A percentile compares a stretch with the other conserved stretches of the same genome.
These are phyloP conservation scores for Graphilbum sp. DNA, from an alignment of 2,329 filamentous ascomycete genomes.

Conservation along the genomic window DNA sequence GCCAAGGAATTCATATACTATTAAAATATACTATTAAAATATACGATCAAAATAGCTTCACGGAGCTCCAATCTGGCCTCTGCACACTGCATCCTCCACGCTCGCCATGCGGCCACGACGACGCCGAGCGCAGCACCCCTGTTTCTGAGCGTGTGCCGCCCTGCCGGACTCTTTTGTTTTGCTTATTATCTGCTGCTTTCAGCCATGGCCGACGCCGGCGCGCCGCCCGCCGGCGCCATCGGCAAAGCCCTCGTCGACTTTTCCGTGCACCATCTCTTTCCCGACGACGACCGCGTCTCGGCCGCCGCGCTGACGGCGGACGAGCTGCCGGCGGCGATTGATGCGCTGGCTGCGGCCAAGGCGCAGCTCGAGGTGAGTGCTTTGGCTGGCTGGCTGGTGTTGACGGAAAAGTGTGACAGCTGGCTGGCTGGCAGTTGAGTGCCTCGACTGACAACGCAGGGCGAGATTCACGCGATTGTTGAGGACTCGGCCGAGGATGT, in stretches of 20 bases:
- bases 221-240: slow-evolving; percentile 5
- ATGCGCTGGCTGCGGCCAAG: slow-evolving; percentile 25
- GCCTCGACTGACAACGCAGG: slow-evolving; percentile 20
- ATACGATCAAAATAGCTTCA: no score
- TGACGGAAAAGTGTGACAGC: background rate
- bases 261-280: slow-evolving; percentile 30
- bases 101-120: no score
- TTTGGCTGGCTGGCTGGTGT: background rate
- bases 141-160: background rate
- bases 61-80: no score
- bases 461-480: slow-evolving; percentile 61
- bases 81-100: no score
- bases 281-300: slow-evolving; percentile 26
- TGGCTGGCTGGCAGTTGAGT: background rate
- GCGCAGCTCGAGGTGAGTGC: slow-evolving; percentile 24
- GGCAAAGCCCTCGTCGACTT: slow-evolving; percentile 49
- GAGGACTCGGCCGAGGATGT: slow-evolving; percentile 63
- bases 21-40: no score
- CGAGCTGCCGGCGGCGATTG: slow-evolving; percentile 23
- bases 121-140: no score
- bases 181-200: background rate
- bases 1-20: no score
- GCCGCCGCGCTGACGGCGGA: slow-evolving; percentile 17
- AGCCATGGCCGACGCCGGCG: background rate
- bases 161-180: background rate